Percentiles rank a stretch among this genome's conserved stretches.
Evolutionary conservation across 2,329 filamentous ascomycete genomes (phyloP).

Genomic region (Lachnellula hyalina): DNA sequence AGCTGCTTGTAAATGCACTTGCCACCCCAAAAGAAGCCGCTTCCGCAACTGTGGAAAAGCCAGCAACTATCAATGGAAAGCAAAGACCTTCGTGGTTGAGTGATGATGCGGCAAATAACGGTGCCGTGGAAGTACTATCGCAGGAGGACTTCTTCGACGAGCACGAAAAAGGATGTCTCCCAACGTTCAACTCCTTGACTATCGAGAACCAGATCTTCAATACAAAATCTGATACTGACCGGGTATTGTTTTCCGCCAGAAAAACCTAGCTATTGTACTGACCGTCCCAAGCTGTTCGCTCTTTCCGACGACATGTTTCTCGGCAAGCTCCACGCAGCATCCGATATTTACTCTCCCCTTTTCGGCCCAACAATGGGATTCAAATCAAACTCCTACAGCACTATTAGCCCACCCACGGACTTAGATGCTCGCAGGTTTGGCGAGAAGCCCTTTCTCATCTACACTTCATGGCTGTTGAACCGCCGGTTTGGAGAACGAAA

Average conservation of each 20-base stretch:
- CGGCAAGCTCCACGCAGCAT: slow-evolving; percentile 37
- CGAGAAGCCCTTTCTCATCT: slow-evolving; percentile 40
- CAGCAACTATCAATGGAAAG: slow-evolving; percentile 23
- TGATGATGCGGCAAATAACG: slow-evolving; percentile 28
- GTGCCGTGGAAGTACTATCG: slow-evolving; percentile 34
- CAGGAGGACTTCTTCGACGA: slow-evolving; percentile 40
- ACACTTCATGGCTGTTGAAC: slow-evolving; percentile 41
- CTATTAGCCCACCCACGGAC: slow-evolving; percentile 31
- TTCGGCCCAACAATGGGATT: slow-evolving; percentile 40
- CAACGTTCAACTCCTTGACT: slow-evolving; percentile 40
- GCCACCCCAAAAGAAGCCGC: slow-evolving; percentile 12
- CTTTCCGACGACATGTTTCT: slow-evolving; percentile 42
- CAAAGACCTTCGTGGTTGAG: slow-evolving; percentile 37
- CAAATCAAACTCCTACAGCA: slow-evolving; percentile 39
- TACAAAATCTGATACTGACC: slow-evolving; percentile 36
- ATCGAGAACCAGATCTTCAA: slow-evolving; percentile 41
- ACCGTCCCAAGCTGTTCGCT: slow-evolving; percentile 33
- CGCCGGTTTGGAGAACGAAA: slow-evolving; percentile 41
- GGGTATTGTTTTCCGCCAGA: slow-evolving; percentile 3
- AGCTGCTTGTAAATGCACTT: slow-evolving; percentile 39
- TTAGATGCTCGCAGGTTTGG: slow-evolving; percentile 31
- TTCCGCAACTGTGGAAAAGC: slow-evolving; percentile 16
- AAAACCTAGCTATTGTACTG: background rate
- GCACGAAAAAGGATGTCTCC: slow-evolving; percentile 34
- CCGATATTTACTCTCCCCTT: slow-evolving; percentile 40